Base-by-base conservation (phyloP, 1,284 basidiomycete species). In the Pyrrhoderma noxium region DNA sequence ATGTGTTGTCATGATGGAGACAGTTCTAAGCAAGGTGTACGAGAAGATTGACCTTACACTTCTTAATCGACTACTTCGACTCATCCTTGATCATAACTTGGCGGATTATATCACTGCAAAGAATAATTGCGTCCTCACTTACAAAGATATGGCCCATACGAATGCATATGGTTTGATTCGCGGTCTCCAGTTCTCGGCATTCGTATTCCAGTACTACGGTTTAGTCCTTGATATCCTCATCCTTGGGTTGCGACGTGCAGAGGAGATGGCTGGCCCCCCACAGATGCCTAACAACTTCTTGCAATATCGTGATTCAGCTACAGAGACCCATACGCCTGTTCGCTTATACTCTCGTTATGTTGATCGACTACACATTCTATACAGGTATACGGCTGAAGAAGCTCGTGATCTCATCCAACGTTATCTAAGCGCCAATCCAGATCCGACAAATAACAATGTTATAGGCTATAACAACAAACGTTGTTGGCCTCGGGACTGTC, bases 401-500 rank as follows among this genome's bases (percentile, higher is more conserved):
- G 88, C 93, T 18, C 80, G 95, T 50, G 96, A 99, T 65, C 82
- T 99, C 55, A 99, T 99, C 59, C 95, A 99, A 69, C 85, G 96
- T 25, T 97, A 95, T 68, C 82, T 98, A 57, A 93, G 88, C 53
- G 94, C 93, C 21, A 94, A 98, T 65, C 95, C 94, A 9, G 94
- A 98, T 69, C 95, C 95, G 8, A 98, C 94, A 50, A 99, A 99
- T 71, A 94, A 95, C 71, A 98, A 98, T 61, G 87, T 99, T 58
- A 95, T 98, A 58, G 95, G 95, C 1, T 99, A 98, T 72, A 98
- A 98, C 74, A 98, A 97, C 74, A 95, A 95, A 68, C 88, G 93
- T 52, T 99, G 96, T 73, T 98, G 96, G 96, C 96, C 96, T 21
- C 80, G 94, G 57, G 96, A 99, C 67, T 98, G 94, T 66, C 87